Evolutionary conservation across 495 filamentous ascomycete genomes (phyloP).

Genomic region (Podospora appendiculata): DNA sequence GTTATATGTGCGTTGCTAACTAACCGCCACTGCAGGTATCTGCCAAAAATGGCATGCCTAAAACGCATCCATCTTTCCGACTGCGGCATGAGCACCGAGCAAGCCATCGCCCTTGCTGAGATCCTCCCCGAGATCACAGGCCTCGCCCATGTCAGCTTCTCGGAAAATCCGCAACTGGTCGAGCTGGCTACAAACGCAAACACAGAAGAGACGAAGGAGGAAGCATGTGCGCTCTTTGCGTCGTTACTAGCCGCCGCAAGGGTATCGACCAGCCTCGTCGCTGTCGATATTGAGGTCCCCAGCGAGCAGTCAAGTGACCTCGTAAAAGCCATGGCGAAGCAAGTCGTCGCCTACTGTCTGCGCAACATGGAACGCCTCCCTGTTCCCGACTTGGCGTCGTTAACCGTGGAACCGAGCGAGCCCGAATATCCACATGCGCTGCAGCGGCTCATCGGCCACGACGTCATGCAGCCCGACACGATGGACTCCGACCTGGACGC

Average conservation of each 20-base stretch:
- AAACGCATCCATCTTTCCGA: slow-evolving; percentile 85
- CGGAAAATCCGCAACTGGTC: slow-evolving; percentile 71
- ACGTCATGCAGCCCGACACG: slow-evolving; percentile 49
- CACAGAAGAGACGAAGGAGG: slow-evolving; percentile 71
- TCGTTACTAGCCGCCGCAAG: slow-evolving; percentile 84
- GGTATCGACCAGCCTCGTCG: slow-evolving; percentile 74
- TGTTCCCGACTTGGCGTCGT: neutral
- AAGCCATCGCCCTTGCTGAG: slow-evolving; percentile 84
- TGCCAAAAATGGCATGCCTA: slow-evolving; percentile 71
- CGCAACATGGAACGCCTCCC: slow-evolving; percentile 64
- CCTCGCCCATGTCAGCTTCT: slow-evolving; percentile 78
- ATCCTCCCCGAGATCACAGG: slow-evolving; percentile 77
- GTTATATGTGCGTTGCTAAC: slow-evolving; percentile 6
- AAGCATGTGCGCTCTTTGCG: slow-evolving; percentile 89
- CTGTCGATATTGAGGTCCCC: slow-evolving; percentile 87
- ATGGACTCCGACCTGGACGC: slow-evolving; percentile 58
- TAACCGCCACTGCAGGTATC: slow-evolving; percentile 39
- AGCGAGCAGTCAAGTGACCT: slow-evolving; percentile 71
- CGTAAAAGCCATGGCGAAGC: slow-evolving; percentile 85
- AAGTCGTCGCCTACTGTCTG: slow-evolving; percentile 88
- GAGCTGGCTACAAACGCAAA: slow-evolving; percentile 55
- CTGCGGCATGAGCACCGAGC: slow-evolving; percentile 76
- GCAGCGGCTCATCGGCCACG: slow-evolving; percentile 50
- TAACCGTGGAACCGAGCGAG: slow-evolving; percentile 10
- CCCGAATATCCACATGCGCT: slow-evolving; percentile 46